Evolutionary conservation across 371 early-diverging fungal species (phyloP).

Genomic region (Saksenaea oblongispora): DNA sequence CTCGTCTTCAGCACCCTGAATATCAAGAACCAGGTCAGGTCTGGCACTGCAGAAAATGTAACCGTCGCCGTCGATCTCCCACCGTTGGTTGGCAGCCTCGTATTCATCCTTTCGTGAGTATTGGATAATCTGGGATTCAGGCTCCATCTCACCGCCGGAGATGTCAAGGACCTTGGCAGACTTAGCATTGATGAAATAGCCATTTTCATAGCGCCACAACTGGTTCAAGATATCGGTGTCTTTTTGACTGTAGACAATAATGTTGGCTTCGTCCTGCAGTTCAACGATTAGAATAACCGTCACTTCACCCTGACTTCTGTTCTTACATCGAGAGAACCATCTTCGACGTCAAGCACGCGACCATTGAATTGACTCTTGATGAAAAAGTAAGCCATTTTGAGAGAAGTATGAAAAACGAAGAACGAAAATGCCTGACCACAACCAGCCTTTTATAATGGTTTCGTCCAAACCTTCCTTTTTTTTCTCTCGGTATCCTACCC

Average conservation of each 20-base stretch:
- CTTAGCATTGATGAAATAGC: slow-evolving; percentile 31
- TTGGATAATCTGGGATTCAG: slow-evolving; percentile 29
- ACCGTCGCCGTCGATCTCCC: slow-evolving; percentile 31
- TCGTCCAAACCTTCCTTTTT: neutral
- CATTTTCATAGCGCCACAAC: slow-evolving; percentile 34
- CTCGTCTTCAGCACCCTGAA: slow-evolving; percentile 27
- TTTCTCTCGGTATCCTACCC: neutral
- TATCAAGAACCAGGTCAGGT: slow-evolving; percentile 37
- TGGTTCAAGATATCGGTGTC: slow-evolving; percentile 20
- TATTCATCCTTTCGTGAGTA: slow-evolving; percentile 28
- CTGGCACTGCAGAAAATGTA: slow-evolving; percentile 26
- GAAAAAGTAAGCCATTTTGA: slow-evolving; percentile 4
- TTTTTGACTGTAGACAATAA: slow-evolving; percentile 34
- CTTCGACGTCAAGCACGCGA: slow-evolving; percentile 32
- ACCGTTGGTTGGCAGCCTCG: slow-evolving; percentile 37
- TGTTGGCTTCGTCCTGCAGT: slow-evolving; percentile 21
- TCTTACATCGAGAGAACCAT: slow-evolving; percentile 27
- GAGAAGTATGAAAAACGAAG: neutral
- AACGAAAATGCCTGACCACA: neutral
- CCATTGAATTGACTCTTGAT: slow-evolving; percentile 34
- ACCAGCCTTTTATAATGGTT: neutral
- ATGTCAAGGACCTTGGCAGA: slow-evolving; percentile 37
- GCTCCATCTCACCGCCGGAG: slow-evolving; percentile 31
- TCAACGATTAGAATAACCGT: neutral
- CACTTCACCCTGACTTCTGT: neutral